These are phyloP conservation scores for Ophiostoma sp. DNA, from an alignment of 2,329 filamentous ascomycete genomes.

Conservation along the genomic window DNA sequence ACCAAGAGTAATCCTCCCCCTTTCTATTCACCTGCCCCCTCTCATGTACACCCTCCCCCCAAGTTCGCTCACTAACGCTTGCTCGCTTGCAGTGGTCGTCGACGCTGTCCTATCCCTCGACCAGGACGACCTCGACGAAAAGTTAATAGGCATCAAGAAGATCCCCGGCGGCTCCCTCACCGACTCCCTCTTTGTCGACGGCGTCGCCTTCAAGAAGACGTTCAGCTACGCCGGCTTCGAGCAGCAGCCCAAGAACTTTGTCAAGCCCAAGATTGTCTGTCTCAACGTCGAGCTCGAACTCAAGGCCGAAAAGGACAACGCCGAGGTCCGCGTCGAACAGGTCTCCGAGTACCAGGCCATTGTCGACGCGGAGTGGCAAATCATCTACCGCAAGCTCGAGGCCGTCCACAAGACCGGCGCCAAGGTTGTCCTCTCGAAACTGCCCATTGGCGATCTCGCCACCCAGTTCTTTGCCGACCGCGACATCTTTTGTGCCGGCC, in stretches of 20 bases:
- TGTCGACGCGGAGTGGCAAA: conserved; percentile 98
- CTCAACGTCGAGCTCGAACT: conserved; percentile 97
- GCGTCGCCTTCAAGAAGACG: conserved; percentile 99
- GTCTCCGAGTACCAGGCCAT: conserved; percentile 99
- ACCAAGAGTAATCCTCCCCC: conserved; percentile 70
- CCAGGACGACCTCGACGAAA: conserved; percentile 96
- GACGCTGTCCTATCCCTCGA: conserved; percentile 94
- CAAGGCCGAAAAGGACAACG: conserved; percentile 99
- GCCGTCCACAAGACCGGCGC: conserved; percentile 90
- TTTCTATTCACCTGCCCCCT: background rate
- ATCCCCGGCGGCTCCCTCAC: conserved; percentile 94
- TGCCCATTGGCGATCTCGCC: conserved; percentile 94
- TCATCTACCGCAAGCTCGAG: conserved; percentile 99
- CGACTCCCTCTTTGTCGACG: conserved; percentile 94
- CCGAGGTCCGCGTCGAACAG: conserved; percentile 95
- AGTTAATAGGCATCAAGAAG: conserved; percentile 97
- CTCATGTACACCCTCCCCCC: background rate
- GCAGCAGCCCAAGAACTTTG: conserved; percentile 96
- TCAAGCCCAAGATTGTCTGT: conserved; percentile 93
- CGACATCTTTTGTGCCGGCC: conserved; percentile 96
- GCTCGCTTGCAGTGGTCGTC: conserved; percentile 70
- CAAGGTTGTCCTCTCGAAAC: conserved; percentile 94
- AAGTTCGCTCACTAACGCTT: background rate
- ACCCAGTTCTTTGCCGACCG: conserved; percentile 98
- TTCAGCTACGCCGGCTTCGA: conserved; percentile 99